Evolutionary conservation across 2,329 filamentous ascomycete genomes (phyloP).

Genomic region (Paecilomyces fulvus): DNA sequence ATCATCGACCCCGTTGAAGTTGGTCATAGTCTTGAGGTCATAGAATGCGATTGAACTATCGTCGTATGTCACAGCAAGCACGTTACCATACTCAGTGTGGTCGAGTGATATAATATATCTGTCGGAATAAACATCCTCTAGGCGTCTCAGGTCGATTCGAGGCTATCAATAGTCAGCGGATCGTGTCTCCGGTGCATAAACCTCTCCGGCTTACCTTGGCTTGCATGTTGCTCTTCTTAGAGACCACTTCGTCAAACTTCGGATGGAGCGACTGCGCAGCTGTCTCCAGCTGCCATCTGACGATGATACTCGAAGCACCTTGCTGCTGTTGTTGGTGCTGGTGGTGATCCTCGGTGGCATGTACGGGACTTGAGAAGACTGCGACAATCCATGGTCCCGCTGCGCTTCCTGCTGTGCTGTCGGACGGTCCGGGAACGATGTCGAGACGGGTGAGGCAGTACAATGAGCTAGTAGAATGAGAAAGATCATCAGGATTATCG

Average conservation of each 20-base stretch:
- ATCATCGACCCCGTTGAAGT: slow-evolving; percentile 57
- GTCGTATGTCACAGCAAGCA: slow-evolving; percentile 64
- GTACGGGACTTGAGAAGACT: slow-evolving; percentile 57
- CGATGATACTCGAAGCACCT: slow-evolving; percentile 63
- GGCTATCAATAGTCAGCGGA: slow-evolving; percentile 24
- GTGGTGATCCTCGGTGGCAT: slow-evolving; percentile 38
- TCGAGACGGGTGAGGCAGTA: slow-evolving; percentile 67
- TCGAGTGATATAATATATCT: slow-evolving; percentile 64
- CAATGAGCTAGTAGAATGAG: slow-evolving; percentile 22
- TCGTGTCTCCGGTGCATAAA: neutral
- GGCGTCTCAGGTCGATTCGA: slow-evolving; percentile 50
- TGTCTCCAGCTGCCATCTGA: slow-evolving; percentile 71
- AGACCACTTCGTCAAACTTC: slow-evolving; percentile 67
- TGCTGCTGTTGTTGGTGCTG: slow-evolving; percentile 40
- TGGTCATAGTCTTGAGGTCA: slow-evolving; percentile 63
- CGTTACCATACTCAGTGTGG: slow-evolving; percentile 60
- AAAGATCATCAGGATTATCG: slow-evolving; percentile 15
- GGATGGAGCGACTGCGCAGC: slow-evolving; percentile 59
- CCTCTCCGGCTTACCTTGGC: slow-evolving; percentile 21
- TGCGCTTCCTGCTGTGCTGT: slow-evolving; percentile 48
- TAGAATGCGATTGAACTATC: slow-evolving; percentile 77
- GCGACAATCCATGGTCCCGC: slow-evolving; percentile 58
- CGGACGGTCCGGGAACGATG: slow-evolving; percentile 58
- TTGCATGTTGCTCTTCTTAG: slow-evolving; percentile 50
- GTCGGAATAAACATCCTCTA: slow-evolving; percentile 59